Base-by-base conservation (phyloP, 1,284 basidiomycete genomes). In the Trametes polyzona region DNA sequence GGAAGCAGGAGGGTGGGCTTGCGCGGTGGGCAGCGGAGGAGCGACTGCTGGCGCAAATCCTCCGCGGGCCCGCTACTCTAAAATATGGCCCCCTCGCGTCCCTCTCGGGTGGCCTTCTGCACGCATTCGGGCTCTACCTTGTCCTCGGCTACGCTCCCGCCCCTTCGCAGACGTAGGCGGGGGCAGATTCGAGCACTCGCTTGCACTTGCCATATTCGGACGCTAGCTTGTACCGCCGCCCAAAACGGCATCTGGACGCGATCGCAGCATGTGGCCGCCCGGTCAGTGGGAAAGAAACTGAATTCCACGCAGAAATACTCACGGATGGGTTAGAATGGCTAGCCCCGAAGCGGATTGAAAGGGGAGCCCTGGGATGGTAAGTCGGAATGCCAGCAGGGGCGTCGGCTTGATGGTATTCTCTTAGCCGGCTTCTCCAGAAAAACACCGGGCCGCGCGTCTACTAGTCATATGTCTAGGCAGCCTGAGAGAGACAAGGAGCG, bases 81-180 rank as follows among this genome's bases (percentile, higher is more conserved):
- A 64, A 58, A 55, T 29, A 55, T 29, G 48, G 27, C 49, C 41
- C 30, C 57, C 36, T 30, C 32, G 47, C 40, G 46, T 41, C 41
- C 29, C 51, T n/a, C 48, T 14, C 41, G n/a, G 35, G 46, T 27
- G 55, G 55, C 50, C 63, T 50, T 65, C 55, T 66, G 21, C 48
- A 70, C 74, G 10, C 24, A 76, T 76, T 67, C 66, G 72, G 74
- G 47, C 11, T 49, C 73, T 64, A 68, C 73, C 70, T 76, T 76
- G 71, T 75, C 55, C 41, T 66, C 61, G 63, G 62, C 62, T 63
- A 63, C 39, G 55, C 40, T 51, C 26, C 37, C 55, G 52, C 37
- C 46, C 39, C 44, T 47, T 48, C 43, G 48, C 50, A 57, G 50
- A 39, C 51, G 23, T 32, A 55, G 57, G 23, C 27, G 40, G 30